Evolutionary conservation across 2,329 filamentous ascomycete genomes (phyloP).

Genomic region (Ophiostoma montium): DNA sequence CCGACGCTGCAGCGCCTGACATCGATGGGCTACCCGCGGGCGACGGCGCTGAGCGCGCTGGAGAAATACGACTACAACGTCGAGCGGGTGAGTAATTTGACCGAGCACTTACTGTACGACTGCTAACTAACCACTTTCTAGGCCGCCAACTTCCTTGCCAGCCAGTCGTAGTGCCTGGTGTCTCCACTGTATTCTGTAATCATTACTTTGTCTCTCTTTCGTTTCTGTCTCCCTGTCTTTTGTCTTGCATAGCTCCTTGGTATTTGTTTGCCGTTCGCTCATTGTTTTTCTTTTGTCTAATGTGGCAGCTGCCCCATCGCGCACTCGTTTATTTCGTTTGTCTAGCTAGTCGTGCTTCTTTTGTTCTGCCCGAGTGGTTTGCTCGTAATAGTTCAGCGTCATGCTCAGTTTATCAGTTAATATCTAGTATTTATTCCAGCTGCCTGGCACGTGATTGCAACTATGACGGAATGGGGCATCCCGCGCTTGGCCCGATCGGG

Average conservation of each 20-base stretch:
- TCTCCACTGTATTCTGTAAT: background rate
- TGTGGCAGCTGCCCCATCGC: background rate
- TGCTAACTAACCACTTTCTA: conserved; percentile 14
- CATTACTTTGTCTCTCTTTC: background rate
- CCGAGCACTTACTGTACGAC: too few species aligned
- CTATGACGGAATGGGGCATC: background rate
- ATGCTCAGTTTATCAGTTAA: background rate
- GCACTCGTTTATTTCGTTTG: background rate
- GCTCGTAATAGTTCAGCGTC: too few species aligned
- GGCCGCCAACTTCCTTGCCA: conserved; percentile 44
- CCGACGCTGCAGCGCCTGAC: conserved; percentile 82
- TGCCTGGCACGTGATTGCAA: background rate
- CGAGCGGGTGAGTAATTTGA: conserved; percentile 81
- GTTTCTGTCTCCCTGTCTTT: background rate
- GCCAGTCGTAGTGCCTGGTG: conserved; percentile 28
- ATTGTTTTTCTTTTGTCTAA: background rate
- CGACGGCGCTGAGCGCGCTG: conserved; percentile 61
- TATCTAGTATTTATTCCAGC: too few species aligned
- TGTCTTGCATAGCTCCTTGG: background rate
- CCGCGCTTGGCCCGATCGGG: background rate
- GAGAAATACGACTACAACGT: conserved; percentile 96
- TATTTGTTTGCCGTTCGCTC: background rate
- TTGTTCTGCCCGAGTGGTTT: too few species aligned
- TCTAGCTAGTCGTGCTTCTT: too few species aligned
- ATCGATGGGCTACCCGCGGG: conserved; percentile 71